These are phyloP conservation scores for Apiosordaria backusii DNA, from an alignment of 495 filamentous ascomycete species.

Conservation along the genomic window DNA sequence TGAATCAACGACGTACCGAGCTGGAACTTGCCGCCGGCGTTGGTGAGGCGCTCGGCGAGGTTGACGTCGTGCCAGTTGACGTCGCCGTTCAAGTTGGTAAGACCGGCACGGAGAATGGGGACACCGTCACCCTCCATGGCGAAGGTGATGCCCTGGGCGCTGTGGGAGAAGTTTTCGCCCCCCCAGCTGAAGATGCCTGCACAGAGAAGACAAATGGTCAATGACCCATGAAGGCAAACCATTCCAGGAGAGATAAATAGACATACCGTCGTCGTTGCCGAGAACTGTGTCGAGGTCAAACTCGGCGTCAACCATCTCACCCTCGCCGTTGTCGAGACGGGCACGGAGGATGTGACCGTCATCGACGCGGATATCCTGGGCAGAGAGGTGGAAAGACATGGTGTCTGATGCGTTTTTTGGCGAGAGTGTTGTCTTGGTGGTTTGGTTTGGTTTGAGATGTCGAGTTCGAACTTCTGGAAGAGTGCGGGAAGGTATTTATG, in stretches of 20 bases:
- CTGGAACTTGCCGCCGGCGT: constrained; percentile 24
- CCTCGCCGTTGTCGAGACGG: constrained; percentile 27
- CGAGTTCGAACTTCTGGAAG: neutral
- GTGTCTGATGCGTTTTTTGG: constrained; percentile 2
- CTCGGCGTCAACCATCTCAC: constrained; percentile 33
- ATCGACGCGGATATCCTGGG: constrained; percentile 38
- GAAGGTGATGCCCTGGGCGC: constrained; percentile 41
- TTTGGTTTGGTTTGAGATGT: neutral
- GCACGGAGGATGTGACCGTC: constrained; percentile 44
- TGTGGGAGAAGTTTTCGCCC: constrained; percentile 38
- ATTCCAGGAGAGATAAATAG: neutral
- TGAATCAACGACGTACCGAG: constrained; percentile 18
- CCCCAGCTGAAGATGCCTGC: constrained; percentile 48
- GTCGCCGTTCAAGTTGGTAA: constrained; percentile 18
- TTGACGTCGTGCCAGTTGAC: constrained; percentile 21
- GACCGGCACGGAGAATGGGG: constrained; percentile 30
- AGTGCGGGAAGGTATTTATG: constrained; percentile 14
- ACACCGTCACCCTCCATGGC: constrained; percentile 38
- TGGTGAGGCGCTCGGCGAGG: constrained; percentile 31
- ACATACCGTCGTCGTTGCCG: constrained; percentile 46
- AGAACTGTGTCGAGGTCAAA: constrained; percentile 42
- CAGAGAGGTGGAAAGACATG: constrained; percentile 44
- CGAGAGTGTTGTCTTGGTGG: neutral
- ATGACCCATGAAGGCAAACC: neutral
- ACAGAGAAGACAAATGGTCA: neutral